Base-by-base conservation (phyloP, 169 alveolate genomes). In the Eimeria maxima region DNA sequence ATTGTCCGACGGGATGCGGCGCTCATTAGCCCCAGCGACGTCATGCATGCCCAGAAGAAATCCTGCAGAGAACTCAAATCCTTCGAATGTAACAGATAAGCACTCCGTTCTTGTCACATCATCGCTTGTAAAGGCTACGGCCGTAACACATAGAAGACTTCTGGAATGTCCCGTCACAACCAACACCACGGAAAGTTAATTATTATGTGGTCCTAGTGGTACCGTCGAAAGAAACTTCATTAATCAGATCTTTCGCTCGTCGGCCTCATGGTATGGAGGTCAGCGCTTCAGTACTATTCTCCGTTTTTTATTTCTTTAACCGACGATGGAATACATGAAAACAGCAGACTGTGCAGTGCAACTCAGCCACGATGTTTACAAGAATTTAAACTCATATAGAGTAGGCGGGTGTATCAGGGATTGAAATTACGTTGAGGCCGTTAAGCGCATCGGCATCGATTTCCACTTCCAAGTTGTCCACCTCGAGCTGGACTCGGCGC, bases 401-500 rank as follows among this genome's bases (percentile, higher is more conserved):
- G 20, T 60, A 20, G 5, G 69, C 20, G n/a, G n/a, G 20, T 20
- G 47, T 29, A 47, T 71, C 50, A 71, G 81, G 45, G 65, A 29
- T 11, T 60, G 78, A 78, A 73, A 3, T 60, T 93, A 93, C 96
- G 88, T 80, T 81, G 22, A 93, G 92, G 44, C 96, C 96, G 63
- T 94, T 83, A 53, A 94, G 96, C 90, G 96, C 92, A 44, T 45
- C 87, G 65, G 96, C 98, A 47, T 96, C 96, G 38, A 98, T 95
- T 57, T 98, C 98, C 55, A 98, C 97, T 87, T 98, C 98, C 84
- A 98, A 91, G 80, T 97, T 98, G 95, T 98, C 99, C 87, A 98
- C 65, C 20, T 97, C 95, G 18, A 97, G 86, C 80, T 97, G 97
- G 50, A 97, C 97, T 83, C 97, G 97, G 91, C 97, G 96, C 71